phyloP scores from a whole-genome alignment of 306 rosid genomes.

The Dryas alaskensis region DNA sequence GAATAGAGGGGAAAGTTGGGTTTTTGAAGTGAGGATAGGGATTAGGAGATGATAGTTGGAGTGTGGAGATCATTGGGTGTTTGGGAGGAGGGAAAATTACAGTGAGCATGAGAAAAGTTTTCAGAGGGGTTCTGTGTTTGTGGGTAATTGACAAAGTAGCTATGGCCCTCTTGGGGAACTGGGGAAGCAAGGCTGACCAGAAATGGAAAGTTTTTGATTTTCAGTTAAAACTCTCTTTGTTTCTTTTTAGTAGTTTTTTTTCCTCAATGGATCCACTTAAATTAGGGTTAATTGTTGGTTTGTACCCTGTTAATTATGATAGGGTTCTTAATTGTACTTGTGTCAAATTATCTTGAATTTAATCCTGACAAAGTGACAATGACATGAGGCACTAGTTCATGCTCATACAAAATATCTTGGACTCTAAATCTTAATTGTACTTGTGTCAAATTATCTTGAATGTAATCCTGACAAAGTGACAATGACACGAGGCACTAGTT shows the following conservation, averaged over 20 bases:
- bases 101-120: neutral
- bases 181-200: neutral
- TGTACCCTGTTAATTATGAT: too few species aligned
- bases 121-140: neutral
- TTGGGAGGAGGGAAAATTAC: conserved; percentile 30
- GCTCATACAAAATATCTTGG: too few species aligned
- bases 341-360: too few species aligned
- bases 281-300: neutral
- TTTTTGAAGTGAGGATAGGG: neutral
- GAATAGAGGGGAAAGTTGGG: neutral
- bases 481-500: too few species aligned
- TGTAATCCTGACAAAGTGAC: too few species aligned
- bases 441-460: too few species aligned
- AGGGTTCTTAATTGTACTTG: too few species aligned
- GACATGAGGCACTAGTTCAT: too few species aligned
- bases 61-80: conserved; percentile 16
- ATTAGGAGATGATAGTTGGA: neutral
- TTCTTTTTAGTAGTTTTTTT: neutral
- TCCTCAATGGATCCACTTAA: neutral
- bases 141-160: neutral
- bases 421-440: too few species aligned
- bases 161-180: neutral
- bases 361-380: too few species aligned
- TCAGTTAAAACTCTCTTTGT: neutral
- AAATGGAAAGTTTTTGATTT: neutral